Evolutionary conservation across 768 basidiomycete genomes (phyloP).

Genomic region (Asterophora lycoperdoides): DNA sequence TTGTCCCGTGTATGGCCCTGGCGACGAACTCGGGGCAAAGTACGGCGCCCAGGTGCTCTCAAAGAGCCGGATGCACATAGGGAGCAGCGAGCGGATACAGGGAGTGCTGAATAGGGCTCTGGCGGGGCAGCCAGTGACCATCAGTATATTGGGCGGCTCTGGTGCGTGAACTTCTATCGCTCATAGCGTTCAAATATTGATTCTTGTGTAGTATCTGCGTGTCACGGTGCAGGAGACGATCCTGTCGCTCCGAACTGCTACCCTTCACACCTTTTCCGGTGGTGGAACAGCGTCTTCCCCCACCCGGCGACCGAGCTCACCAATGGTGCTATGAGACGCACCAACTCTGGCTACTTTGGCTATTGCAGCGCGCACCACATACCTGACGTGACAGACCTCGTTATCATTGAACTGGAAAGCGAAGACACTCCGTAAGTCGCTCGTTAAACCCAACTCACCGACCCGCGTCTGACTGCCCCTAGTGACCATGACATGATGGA

Average conservation of each 20-base stretch:
- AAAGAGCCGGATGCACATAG: conserved; percentile 70
- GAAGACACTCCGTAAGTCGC: conserved; percentile 79
- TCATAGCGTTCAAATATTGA: neutral
- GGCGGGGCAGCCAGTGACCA: conserved; percentile 81
- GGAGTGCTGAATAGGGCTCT: conserved; percentile 80
- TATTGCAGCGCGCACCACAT: conserved; percentile 93
- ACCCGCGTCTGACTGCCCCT: conserved; percentile 2
- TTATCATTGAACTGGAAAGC: conserved; percentile 92
- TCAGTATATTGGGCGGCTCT: conserved; percentile 87
- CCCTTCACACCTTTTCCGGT: conserved; percentile 91
- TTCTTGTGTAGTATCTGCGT: conserved; percentile 69
- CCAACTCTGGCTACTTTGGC: conserved; percentile 91
- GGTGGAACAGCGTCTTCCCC: conserved; percentile 98
- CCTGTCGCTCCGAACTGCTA: conserved; percentile 83
- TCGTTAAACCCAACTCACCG: neutral
- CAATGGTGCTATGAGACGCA: conserved; percentile 91
- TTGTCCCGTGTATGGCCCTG: conserved; percentile 84
- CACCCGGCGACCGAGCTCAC: conserved; percentile 97
- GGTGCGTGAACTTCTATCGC: conserved; percentile 38
- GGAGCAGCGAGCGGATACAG: conserved; percentile 80
- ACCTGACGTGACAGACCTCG: conserved; percentile 89
- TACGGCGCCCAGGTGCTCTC: conserved; percentile 75
- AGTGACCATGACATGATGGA: conserved; percentile 72
- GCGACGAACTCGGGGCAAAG: conserved; percentile 72
- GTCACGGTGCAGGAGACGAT: conserved; percentile 91